Evolutionary conservation across 495 filamentous ascomycete genomes (phyloP).

Genomic region (Penicillium malachiteum): DNA sequence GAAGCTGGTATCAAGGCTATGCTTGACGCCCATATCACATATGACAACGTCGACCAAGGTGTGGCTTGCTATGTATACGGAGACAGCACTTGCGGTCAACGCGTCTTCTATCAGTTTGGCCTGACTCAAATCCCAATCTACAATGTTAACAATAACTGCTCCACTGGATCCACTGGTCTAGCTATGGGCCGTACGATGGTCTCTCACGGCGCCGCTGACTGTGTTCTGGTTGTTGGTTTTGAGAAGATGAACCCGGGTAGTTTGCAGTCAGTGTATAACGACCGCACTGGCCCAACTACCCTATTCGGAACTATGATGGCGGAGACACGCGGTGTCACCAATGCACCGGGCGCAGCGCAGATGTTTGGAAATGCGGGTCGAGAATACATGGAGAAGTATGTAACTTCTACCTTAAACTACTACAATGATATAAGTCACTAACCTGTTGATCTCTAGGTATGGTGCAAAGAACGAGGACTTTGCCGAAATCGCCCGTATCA

Average conservation of each 20-base stretch:
- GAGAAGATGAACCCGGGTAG: constrained; percentile 98
- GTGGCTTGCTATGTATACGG: constrained; percentile 98
- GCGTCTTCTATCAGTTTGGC: constrained; percentile 98
- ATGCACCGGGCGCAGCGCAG: constrained; percentile 83
- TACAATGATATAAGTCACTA: not conserved
- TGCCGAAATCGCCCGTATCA: constrained; percentile 91
- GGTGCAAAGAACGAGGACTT: constrained; percentile 86
- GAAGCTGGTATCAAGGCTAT: constrained; percentile 95
- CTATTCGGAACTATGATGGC: constrained; percentile 76
- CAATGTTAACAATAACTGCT: constrained; percentile 99
- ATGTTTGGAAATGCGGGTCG: constrained; percentile 93
- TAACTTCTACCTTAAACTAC: not conserved
- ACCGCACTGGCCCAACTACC: constrained; percentile 73
- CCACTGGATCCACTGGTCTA: constrained; percentile 85
- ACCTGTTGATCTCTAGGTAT: constrained; percentile 50
- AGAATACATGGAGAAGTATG: constrained; percentile 92
- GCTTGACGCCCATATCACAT: constrained; percentile 91
- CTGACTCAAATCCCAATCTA: constrained; percentile 94
- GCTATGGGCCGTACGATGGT: constrained; percentile 82
- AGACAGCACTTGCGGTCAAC: constrained; percentile 91
- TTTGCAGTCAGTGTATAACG: constrained; percentile 75
- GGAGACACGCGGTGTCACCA: constrained; percentile 72
- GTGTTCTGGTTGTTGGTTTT: constrained; percentile 87
- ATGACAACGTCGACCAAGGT: constrained; percentile 93
- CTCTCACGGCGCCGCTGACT: constrained; percentile 75